These are phyloP conservation scores for Anaeromyces robustus DNA, from an alignment of 192 early-diverging fungal species.

Conservation along the genomic window DNA sequence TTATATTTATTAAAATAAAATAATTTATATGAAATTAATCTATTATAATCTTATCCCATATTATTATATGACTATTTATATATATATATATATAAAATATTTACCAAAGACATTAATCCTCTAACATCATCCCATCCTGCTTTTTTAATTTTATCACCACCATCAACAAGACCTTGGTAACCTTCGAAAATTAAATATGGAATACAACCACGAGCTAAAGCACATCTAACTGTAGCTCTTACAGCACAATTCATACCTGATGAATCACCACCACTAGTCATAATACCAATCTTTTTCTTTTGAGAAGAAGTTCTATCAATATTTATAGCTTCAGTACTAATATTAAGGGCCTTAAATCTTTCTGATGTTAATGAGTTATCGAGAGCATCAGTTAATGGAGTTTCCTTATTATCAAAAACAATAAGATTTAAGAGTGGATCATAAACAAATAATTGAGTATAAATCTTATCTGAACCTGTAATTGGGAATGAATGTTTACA, in stretches of 20 bases:
- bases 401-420: constrained; percentile 43
- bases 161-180: constrained; percentile 89
- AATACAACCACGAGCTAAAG: constrained; percentile 66
- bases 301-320: neutral
- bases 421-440: constrained; percentile 76
- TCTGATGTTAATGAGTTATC: neutral
- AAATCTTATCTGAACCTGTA: neutral
- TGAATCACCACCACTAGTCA: constrained; percentile 89
- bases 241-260: constrained; percentile 96
- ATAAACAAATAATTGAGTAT: constrained; percentile 23
- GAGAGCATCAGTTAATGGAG: constrained; percentile 15
- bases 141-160: constrained; percentile 68
- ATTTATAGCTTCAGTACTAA: neutral
- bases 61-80: too few relatives aligned
- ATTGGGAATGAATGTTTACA: neutral
- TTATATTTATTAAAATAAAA: too few relatives aligned
- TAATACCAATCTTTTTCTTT: constrained; percentile 71
- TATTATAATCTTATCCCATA: too few relatives aligned
- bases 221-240: constrained; percentile 75
- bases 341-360: neutral
- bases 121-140: constrained; percentile 84
- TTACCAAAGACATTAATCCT: constrained; percentile 50
- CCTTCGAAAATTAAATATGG: constrained; percentile 89
- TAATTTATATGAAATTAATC: too few relatives aligned
- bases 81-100: neutral